phyloP scores from a whole-genome alignment of 1,284 basidiomycete species.

The Amylostereum areolatum region DNA sequence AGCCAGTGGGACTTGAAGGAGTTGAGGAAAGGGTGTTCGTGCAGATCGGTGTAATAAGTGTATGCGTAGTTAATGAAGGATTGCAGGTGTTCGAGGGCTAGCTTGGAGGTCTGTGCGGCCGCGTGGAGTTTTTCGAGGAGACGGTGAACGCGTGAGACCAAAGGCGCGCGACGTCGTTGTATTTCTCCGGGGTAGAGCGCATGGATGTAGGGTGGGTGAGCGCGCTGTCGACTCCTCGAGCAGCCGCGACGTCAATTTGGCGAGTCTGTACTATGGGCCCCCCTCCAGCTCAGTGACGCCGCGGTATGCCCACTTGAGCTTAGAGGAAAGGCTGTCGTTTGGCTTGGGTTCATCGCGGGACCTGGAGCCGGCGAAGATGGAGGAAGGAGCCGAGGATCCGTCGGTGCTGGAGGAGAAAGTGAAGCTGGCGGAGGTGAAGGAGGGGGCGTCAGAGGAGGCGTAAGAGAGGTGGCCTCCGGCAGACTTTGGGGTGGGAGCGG shows the following conservation, averaged over 20 bases:
- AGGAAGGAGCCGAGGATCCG: constrained; percentile 63
- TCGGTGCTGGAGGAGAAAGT: constrained; percentile 63
- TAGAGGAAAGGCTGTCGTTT: constrained; percentile 62
- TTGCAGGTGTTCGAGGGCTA: constrained; percentile 30
- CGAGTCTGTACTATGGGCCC: constrained; percentile 48
- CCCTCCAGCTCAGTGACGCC: constrained; percentile 65
- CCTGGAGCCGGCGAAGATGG: constrained; percentile 41
- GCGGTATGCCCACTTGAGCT: constrained; percentile 79
- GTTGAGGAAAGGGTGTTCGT: constrained; percentile 75
- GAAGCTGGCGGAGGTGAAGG: constrained; percentile 64
- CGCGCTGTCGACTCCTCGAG: constrained; percentile 84
- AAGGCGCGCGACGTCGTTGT: constrained; percentile 90
- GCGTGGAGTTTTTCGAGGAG: constrained; percentile 87
- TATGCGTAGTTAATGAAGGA: constrained; percentile 95
- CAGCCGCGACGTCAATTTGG: constrained; percentile 85
- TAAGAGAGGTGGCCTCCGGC: constrained; percentile 68
- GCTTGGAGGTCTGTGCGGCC: constrained; percentile 74
- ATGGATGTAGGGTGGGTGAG: constrained; percentile 77
- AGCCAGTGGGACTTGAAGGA: constrained; percentile 84
- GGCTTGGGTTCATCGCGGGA: constrained; percentile 34
- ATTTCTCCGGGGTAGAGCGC: constrained; percentile 85
- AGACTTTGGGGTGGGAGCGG: constrained; percentile 48
- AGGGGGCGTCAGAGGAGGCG: constrained; percentile 61
- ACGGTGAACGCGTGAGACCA: constrained; percentile 91
- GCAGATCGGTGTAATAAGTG: constrained; percentile 85